Evolutionary conservation across 2,329 filamentous ascomycete genomes (phyloP), one percentile per base, ranked within the genome.

Genomic region (Knufia petricola): DNA sequence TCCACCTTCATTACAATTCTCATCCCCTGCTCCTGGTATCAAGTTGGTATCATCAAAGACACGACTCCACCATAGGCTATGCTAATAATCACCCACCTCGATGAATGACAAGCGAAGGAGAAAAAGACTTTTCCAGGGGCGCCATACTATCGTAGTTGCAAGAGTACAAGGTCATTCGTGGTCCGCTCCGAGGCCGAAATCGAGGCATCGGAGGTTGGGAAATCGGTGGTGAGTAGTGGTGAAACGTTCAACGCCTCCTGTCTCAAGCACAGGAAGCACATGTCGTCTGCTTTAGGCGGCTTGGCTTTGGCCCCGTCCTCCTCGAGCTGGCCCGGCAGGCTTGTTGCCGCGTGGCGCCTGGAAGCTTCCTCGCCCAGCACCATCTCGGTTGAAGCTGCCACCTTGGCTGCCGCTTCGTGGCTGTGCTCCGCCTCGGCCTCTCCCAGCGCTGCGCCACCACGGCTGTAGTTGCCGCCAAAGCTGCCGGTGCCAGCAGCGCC

Each of bases 371-470:
- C 85, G 80, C 39, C 81, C 80, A 55, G 83, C 74, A 50, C 83
- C 82, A 48, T 82, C 78, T 50, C 76, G 72, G 69, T 84, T 89
- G 63, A 78, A 81, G 53, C 84, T 82, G 50, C 83, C 80, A 49
- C 70, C 69, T 63, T 84, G 81, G 63, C 77, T 78, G 46, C 78
- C 77, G 43, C 72, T 67, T 56, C 81, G 80, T 56, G 68, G 68
- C 50, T 85, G 47, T 13, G 37, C 26, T 43, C 77, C 77, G 46
- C 82, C 82, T 53, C 84, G 79, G 56, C 74, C 75, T 53, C 77
- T 66, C 57, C 72, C 73, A 52, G 76, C 70, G 59, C 74, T 73
- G 79, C 80, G 68, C 81, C 84, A 63, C 79, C 79, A 50, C 84
- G 52, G 24, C 15, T 48, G 47, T 48, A 55, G 30, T 32, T 19